phyloP scores from a whole-genome alignment of 148 eudicot genomes.

The Spergularia marina region DNA sequence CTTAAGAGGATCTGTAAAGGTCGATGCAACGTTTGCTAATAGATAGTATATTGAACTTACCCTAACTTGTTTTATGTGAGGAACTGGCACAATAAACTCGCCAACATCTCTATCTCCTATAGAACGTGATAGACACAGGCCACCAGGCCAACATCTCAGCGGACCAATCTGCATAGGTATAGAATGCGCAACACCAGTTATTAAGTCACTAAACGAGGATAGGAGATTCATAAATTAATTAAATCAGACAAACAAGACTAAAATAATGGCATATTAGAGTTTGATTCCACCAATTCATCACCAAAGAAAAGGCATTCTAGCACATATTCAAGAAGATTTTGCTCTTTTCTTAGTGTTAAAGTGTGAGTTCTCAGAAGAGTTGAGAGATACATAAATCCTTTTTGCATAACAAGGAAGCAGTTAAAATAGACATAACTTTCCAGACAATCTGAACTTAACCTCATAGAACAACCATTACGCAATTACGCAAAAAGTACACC shows the following conservation, averaged over 20 bases:
- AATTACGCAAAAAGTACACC: background rate
- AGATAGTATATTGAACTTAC: constrained; percentile 37
- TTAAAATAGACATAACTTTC: background rate
- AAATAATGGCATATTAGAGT: background rate
- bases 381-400: background rate
- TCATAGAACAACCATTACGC: too few species aligned
- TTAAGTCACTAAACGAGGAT: background rate
- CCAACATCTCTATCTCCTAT: constrained; percentile 99
- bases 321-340: background rate
- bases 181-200: background rate
- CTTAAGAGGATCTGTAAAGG: background rate
- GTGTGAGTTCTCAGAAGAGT: background rate
- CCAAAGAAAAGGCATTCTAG: too few species aligned
- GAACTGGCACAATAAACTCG: constrained; percentile 93
- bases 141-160: constrained; percentile 99
- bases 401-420: background rate
- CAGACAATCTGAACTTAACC: background rate
- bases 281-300: background rate
- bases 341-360: background rate
- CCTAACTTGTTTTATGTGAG: constrained; percentile 96
- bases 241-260: background rate
- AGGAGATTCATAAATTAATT: background rate
- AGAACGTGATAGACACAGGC: constrained; percentile 92
- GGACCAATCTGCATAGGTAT: constrained; percentile 73
- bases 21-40: background rate